phyloP scores from a whole-genome alignment of 768 basidiomycete species.

The Agrocybe pediades region DNA sequence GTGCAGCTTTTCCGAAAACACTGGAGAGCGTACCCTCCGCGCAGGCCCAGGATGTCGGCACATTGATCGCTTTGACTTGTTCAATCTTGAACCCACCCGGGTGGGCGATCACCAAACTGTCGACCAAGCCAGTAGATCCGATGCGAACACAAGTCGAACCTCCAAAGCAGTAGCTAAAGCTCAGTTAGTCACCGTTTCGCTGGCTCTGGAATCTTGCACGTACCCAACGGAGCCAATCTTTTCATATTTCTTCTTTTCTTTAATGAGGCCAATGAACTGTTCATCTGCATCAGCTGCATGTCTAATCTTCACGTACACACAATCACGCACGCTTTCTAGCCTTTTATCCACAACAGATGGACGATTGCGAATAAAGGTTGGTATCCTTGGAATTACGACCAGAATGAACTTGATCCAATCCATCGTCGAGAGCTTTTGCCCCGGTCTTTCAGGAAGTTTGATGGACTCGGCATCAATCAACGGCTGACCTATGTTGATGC shows the following conservation, averaged over 20 bases:
- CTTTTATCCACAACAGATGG: conserved; percentile 32
- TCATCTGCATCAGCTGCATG: conserved; percentile 1
- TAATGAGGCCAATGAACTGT: conserved; percentile 38
- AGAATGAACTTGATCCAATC: conserved; percentile 28
- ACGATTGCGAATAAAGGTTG: conserved; percentile 29
- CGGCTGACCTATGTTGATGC: conserved; percentile 26
- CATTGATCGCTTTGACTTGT: conserved; percentile 37
- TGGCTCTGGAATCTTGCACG: not conserved
- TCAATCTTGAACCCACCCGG: conserved; percentile 35
- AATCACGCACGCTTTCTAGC: conserved; percentile 27
- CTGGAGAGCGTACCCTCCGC: conserved; percentile 36
- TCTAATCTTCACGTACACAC: not conserved
- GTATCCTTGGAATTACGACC: conserved; percentile 22
- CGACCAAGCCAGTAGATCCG: conserved; percentile 33
- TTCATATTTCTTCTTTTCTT: conserved; percentile 39
- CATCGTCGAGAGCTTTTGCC: conserved; percentile 29
- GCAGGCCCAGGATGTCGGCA: conserved; percentile 40
- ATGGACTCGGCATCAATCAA: conserved; percentile 24
- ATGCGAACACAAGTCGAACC: conserved; percentile 39
- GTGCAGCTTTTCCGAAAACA: too few relatives aligned
- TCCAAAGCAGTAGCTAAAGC: conserved; percentile 44
- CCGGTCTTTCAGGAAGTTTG: conserved; percentile 29
- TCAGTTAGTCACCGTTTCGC: not conserved
- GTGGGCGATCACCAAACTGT: conserved; percentile 44
- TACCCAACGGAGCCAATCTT: conserved; percentile 47